phyloP scores from a whole-genome alignment of 2,329 filamentous ascomycete species.

The Aspergillus sp. region DNA sequence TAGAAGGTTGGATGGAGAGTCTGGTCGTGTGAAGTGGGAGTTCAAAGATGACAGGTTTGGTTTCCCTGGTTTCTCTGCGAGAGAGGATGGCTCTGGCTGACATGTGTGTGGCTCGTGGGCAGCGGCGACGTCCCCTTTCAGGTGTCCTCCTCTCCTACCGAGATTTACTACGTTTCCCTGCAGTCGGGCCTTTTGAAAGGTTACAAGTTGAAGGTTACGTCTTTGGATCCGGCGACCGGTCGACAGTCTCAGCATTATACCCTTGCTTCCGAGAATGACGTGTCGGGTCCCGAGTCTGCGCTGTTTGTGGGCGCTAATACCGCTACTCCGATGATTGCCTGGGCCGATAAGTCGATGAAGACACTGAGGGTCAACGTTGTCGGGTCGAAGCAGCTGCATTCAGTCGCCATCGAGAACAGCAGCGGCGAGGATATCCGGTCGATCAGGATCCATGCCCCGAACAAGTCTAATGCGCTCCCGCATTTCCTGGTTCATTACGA shows the following conservation, averaged over 20 bases:
- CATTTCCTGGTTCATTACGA: constrained; percentile 81
- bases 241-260: constrained; percentile 61
- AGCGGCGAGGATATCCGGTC: constrained; percentile 42
- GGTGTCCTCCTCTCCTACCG: constrained; percentile 58
- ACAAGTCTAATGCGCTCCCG: constrained; percentile 58
- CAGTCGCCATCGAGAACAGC: constrained; percentile 30
- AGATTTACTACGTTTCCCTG: constrained; percentile 66
- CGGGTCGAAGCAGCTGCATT: constrained; percentile 32
- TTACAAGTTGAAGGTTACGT: constrained; percentile 66
- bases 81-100: constrained; percentile 1
- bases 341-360: constrained; percentile 36
- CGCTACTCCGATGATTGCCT: constrained; percentile 34
- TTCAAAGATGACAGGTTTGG: constrained; percentile 52
- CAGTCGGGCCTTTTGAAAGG: constrained; percentile 57
- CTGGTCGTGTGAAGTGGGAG: constrained; percentile 71
- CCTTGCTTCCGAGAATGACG: constrained; percentile 64
- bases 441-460: constrained; percentile 62
- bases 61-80: neutral
- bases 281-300: constrained; percentile 37
- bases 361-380: constrained; percentile 38
- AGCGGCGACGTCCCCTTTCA: constrained; percentile 66
- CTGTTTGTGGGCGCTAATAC: constrained; percentile 33
- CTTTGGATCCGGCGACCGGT: constrained; percentile 64
- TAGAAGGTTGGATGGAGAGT: constrained; percentile 61
- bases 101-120: constrained; percentile 15